A percentile compares a stretch with the other conserved stretches of the same genome.
phyloP scores from a whole-genome alignment of 2,329 filamentous ascomycete genomes.

The Leptographium galeiforme region DNA sequence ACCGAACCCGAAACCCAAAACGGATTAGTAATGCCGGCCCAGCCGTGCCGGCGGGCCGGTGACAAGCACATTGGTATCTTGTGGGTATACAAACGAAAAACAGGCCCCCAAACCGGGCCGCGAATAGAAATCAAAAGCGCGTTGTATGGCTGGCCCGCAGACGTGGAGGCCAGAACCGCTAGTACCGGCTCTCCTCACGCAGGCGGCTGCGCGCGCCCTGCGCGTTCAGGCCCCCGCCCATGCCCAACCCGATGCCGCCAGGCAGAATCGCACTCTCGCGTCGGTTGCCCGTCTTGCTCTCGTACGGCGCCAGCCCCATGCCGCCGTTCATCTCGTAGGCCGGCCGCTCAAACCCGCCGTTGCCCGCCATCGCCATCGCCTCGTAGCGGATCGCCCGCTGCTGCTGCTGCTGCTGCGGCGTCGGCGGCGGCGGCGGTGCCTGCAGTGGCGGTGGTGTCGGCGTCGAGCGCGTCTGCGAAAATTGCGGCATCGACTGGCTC shows the following conservation, averaged over 20 bases:
- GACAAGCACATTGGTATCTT: conserved; percentile 1
- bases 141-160: conserved; percentile 8
- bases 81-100: conserved; percentile 3
- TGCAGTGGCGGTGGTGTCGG: conserved; percentile 29
- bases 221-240: conserved; percentile 27
- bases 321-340: conserved; percentile 22
- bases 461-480: conserved; percentile 17
- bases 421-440: conserved; percentile 4
- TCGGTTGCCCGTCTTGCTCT: conserved; percentile 24
- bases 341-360: neutral
- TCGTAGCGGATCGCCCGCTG: conserved; percentile 25
- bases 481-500: conserved; percentile 7
- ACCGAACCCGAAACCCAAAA: neutral
- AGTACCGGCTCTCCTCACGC: conserved; percentile 39
- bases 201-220: conserved; percentile 40
- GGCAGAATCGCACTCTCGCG: conserved; percentile 47
- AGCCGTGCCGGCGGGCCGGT: neutral
- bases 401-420: conserved; percentile 1
- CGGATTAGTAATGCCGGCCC: neutral
- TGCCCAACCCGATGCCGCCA: conserved; percentile 22
- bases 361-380: conserved; percentile 1
- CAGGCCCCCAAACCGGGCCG: too few species aligned
- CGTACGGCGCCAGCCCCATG: conserved; percentile 17
- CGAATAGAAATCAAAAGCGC: conserved; percentile 3
- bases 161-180: conserved; percentile 10